Conservation (phyloP, 176 grass and related monocot species). For the Triticum aestivum region DNA sequence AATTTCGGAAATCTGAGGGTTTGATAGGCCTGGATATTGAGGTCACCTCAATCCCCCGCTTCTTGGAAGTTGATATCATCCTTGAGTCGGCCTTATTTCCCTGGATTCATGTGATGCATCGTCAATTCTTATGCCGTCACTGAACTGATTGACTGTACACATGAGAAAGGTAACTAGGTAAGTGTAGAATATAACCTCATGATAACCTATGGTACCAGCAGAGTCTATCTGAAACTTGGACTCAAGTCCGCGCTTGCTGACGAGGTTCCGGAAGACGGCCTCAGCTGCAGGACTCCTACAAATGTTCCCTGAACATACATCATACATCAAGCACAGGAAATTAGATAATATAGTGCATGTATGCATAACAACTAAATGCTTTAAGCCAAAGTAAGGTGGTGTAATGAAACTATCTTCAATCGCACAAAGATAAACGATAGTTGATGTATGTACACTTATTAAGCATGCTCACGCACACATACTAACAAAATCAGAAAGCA, state of each 20-base stretch:
- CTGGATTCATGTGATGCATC: conserved; percentile 3
- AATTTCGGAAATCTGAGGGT: conserved; percentile 85
- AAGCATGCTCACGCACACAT: background rate
- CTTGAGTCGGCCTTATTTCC: conserved; percentile 81
- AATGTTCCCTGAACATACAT: conserved; percentile 66
- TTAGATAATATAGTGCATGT: background rate
- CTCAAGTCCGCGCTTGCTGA: conserved; percentile 63
- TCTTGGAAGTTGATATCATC: conserved; percentile 86
- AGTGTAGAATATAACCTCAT: conserved; percentile 58
- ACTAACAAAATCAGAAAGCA: background rate
- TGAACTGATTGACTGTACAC: background rate
- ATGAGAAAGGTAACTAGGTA: background rate
- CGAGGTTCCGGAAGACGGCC: conserved; percentile 75
- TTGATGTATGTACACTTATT: background rate
- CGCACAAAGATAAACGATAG: background rate
- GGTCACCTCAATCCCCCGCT: conserved; percentile 79
- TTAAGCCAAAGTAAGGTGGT: background rate
- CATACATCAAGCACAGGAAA: conserved; percentile 10
- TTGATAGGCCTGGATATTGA: conserved; percentile 84
- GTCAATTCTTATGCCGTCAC: background rate
- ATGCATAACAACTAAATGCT: background rate
- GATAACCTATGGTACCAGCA: conserved; percentile 88
- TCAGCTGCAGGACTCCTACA: conserved; percentile 92
- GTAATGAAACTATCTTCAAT: background rate
- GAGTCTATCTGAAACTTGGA: conserved; percentile 82